phyloP scores from a whole-genome alignment of 495 filamentous ascomycete genomes.

The Apiosordaria backusii region DNA sequence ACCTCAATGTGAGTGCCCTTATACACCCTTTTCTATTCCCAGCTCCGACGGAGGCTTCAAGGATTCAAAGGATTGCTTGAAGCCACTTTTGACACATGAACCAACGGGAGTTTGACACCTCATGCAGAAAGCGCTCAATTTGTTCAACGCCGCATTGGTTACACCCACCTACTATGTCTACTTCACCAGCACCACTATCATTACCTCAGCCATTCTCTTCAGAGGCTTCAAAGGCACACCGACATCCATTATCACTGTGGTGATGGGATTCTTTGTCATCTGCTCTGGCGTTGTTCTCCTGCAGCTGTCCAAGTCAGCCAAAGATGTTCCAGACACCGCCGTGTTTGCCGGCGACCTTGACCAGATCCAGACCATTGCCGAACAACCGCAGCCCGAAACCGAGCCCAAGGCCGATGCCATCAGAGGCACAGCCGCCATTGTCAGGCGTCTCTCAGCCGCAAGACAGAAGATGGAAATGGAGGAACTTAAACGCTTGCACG shows the following conservation, averaged over 20 bases:
- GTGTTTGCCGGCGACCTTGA: slow-evolving; percentile 92
- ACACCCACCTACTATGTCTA: slow-evolving; percentile 98
- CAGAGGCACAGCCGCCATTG: slow-evolving; percentile 83
- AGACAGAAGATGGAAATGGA: slow-evolving; percentile 75
- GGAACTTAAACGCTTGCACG: slow-evolving; percentile 73
- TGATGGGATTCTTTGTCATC: slow-evolving; percentile 92
- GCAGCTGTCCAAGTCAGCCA: slow-evolving; percentile 96
- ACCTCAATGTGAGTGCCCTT: slow-evolving; percentile 72
- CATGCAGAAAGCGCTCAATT: slow-evolving; percentile 89
- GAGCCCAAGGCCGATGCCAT: slow-evolving; percentile 97
- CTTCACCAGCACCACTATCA: slow-evolving; percentile 92
- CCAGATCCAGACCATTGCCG: slow-evolving; percentile 89
- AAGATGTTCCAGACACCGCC: slow-evolving; percentile 91
- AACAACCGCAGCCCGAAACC: slow-evolving; percentile 89
- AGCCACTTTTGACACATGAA: neutral
- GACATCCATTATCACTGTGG: slow-evolving; percentile 77
- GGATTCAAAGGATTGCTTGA: too few species aligned
- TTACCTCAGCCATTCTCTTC: slow-evolving; percentile 90
- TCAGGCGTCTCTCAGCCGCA: slow-evolving; percentile 74
- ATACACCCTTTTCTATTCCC: neutral
- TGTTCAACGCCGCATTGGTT: slow-evolving; percentile 96
- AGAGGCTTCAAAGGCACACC: slow-evolving; percentile 87
- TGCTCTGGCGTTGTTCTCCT: slow-evolving; percentile 94
- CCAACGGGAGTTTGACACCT: slow-evolving; percentile 18
- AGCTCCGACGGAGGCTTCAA: too few species aligned